phyloP scores from a whole-genome alignment of 1,139 yeast species.

The Zygosaccharomyces pseudobailii region DNA sequence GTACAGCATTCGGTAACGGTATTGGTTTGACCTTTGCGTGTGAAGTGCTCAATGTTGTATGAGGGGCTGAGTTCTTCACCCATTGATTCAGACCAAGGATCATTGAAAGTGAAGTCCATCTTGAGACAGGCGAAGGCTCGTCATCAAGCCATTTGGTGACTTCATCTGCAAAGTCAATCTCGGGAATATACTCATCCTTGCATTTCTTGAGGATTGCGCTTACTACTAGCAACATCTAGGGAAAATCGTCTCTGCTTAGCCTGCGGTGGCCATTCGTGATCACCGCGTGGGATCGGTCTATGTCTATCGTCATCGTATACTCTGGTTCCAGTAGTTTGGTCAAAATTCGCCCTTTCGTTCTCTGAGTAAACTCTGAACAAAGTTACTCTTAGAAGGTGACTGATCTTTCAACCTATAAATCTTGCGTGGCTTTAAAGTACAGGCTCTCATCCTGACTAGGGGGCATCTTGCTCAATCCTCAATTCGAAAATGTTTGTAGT shows the following conservation, averaged over 20 bases:
- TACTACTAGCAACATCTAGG: slow-evolving; percentile 6
- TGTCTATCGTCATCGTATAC: slow-evolving; percentile 45
- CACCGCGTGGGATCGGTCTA: slow-evolving; percentile 33
- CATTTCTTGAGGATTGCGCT: slow-evolving; percentile 38
- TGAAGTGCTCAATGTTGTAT: slow-evolving; percentile 13
- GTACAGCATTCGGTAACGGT: slow-evolving; percentile 27
- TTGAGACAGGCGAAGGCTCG: not conserved
- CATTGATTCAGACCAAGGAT: not conserved
- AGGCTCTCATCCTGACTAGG: slow-evolving; percentile 13
- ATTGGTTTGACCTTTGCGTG: slow-evolving; percentile 34
- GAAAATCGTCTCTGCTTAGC: slow-evolving; percentile 7
- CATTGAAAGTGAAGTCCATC: not conserved
- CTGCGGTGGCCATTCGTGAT: slow-evolving; percentile 1
- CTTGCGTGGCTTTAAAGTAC: slow-evolving; percentile 21
- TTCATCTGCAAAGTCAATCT: slow-evolving; percentile 44
- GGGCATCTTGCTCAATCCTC: slow-evolving; percentile 1
- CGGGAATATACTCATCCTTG: slow-evolving; percentile 76
- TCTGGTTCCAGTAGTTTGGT: slow-evolving; percentile 45
- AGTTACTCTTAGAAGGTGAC: slow-evolving; percentile 16
- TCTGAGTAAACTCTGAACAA: slow-evolving; percentile 52
- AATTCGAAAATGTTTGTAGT: not conserved
- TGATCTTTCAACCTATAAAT: slow-evolving; percentile 17
- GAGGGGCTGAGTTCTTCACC: not conserved
- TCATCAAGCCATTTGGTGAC: slow-evolving; percentile 29
- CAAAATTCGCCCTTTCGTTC: slow-evolving; percentile 50